Evolutionary conservation across 1,139 yeast species (phyloP).

Genomic region (Williopsis jadinii): DNA sequence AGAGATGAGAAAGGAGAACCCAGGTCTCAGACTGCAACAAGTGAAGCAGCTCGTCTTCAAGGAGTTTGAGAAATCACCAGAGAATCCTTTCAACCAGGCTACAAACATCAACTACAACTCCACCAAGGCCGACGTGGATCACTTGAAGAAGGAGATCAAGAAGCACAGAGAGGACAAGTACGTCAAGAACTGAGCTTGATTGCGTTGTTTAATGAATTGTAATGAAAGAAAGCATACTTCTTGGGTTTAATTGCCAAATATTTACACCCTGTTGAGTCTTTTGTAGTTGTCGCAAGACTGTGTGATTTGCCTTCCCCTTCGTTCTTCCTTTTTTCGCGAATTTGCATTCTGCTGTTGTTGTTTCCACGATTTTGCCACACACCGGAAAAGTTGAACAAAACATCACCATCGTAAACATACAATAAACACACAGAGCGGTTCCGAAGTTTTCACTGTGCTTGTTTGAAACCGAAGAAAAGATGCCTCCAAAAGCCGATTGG

Average conservation of each 20-base stretch:
- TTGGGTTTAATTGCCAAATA: no score
- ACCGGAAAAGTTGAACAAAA: background rate
- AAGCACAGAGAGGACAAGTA: conserved; percentile 34
- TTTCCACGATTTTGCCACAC: no score
- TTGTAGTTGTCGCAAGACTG: no score
- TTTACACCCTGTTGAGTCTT: no score
- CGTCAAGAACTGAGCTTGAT: conserved; percentile 3
- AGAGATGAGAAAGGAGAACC: conserved; percentile 66
- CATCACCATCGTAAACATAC: background rate
- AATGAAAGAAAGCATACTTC: background rate
- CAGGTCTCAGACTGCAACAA: conserved; percentile 77
- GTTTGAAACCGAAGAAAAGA: conserved; percentile 7
- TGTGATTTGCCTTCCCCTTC: no score
- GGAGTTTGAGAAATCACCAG: conserved; percentile 76
- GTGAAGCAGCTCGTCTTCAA: conserved; percentile 66
- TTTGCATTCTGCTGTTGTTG: no score
- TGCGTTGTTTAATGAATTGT: background rate
- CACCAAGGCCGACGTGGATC: conserved; percentile 43
- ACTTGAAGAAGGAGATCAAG: conserved; percentile 45
- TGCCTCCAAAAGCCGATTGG: conserved; percentile 69
- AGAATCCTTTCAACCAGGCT: conserved; percentile 76
- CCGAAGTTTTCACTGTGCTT: no score
- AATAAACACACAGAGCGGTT: background rate
- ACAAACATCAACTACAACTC: conserved; percentile 63
- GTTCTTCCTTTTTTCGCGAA: no score